Evolutionary conservation across 2,329 filamentous ascomycete genomes (phyloP).

Genomic region (Apiospora kogelbergensis): DNA sequence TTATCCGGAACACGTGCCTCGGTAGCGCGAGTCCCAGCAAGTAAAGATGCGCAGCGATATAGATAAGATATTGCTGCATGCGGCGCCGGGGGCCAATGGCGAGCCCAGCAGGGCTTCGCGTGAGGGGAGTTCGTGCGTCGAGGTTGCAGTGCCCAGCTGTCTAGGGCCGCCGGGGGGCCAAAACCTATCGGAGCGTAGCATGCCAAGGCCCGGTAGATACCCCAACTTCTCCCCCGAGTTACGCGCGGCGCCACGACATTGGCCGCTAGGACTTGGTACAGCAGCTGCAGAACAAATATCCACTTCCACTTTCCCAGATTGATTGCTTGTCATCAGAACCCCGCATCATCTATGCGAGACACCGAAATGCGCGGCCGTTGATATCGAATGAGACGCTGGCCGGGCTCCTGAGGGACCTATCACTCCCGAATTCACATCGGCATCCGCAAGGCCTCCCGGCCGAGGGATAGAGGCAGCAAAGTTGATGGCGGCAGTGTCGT

Average conservation of each 20-base stretch:
- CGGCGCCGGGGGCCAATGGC: neutral
- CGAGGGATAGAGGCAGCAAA: neutral
- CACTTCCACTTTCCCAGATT: neutral
- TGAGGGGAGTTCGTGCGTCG: neutral
- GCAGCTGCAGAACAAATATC: neutral
- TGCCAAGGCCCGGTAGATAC: slow-evolving; percentile 5
- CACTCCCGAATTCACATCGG: neutral
- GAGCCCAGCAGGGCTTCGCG: neutral
- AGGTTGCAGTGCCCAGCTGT: neutral
- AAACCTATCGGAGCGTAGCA: neutral
- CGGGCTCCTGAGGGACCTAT: neutral
- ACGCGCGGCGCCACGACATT: neutral
- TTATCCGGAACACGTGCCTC: neutral
- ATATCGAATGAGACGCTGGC: neutral
- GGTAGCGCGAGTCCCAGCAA: neutral
- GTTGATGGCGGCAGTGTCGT: neutral
- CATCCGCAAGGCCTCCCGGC: neutral
- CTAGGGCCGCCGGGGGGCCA: neutral
- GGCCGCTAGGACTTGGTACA: neutral
- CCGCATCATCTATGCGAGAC: neutral
- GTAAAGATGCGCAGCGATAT: neutral
- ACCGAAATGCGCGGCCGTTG: neutral
- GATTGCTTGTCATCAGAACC: neutral
- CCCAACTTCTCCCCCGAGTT: neutral
- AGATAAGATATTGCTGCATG: neutral